Evolutionary conservation across 2,329 filamentous ascomycete species (phyloP), one percentile per base, ranked within the genome.

Genomic region (Chaetothyriales sp.): DNA sequence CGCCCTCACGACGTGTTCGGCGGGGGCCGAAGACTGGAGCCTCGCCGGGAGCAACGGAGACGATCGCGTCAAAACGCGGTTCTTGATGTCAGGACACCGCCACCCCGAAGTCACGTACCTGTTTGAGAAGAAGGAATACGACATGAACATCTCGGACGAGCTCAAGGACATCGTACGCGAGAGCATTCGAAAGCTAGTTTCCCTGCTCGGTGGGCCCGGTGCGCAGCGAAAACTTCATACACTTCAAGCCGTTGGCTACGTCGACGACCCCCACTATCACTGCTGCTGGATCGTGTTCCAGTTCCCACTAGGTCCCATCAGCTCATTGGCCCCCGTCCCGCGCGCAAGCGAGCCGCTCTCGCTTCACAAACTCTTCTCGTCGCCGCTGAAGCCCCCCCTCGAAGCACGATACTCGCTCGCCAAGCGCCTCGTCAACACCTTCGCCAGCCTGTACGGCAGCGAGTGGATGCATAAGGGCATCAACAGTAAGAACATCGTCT

Each of bases 401-500:
- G 44, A 47, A n/a, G 22, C 18, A 33, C 6, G 49, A 18, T 40
- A 28, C 10, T n/a, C 15, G 7, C 19, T 51, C 4, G 49, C 44
- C 43, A 49, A 18, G 44, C 25, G 19, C 25, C 6, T 51, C 10
- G 22, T 28, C 28, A 22, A 37, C 2, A 48, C 49, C 18, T 33
- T 51, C 13, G 5, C 44, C 13, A 18, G 22, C 7, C 49, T 51
- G 5, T 47, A 51, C 22, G 44, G 19, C 15, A 33, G 18, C 18
- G 49, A 25, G 19, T 51, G 49, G 49, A 18, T 51, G 49, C 49
- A 51, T 22, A 51, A 51, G 28, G 44, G 49, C 18, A 22, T 51
- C 44, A 37, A 46, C 22, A 51, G 49, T 22, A 47, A 47, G 13
- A 51, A 47, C 18, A 47, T 51, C 18, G 19, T 51, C 18, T 51